Evolutionary conservation across 2,329 filamentous ascomycete genomes (phyloP), one percentile per base, ranked within the genome.

Genomic region (Colletotrichum sp.): DNA sequence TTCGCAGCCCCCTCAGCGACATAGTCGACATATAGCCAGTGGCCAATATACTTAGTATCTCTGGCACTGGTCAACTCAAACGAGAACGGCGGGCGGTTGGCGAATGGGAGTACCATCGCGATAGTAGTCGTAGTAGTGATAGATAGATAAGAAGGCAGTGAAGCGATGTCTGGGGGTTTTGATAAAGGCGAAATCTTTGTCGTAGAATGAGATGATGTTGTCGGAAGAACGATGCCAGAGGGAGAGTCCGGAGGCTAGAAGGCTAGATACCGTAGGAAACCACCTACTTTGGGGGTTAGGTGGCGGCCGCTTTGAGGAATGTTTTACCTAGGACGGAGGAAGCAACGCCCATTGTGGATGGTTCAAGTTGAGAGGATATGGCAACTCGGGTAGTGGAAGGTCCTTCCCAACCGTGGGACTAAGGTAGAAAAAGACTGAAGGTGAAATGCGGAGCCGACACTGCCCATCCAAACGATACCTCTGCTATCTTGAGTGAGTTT

Each of bases 1-100:
- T 97, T 96, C 69, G 95, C 94, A 28, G 94, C 93, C 28, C 94
- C 95, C 83, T 97, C 94, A 30, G 89, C 90, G 27, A 92, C 84
- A 73, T 91, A 85, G 68, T 83, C 19, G 22, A 66, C 64, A 32
- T 82, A 67, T 39, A 59, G 59, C 72, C 61, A 75, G 52, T 52
- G 72, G 80, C 79, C 77, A 79, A 78, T 68, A 70, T 74, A 44
- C 22, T 16, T 22, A 64, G 60, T 32, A 13, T 71, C 28, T n/a
- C 48, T 60, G 27, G 32, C 30, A 22, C 28, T 22, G 34, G 16
- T 28, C 63, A 16, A 2, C 22, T 66, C 36, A 32, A 32, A 22
- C 22, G n/a, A n/a, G 25, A 25, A 22, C 30, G 60, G 30, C 12
- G 60, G 60, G 60, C n/a, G 60, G 27, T 64, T 39, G n/a, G 60